Evolutionary conservation across 495 filamentous ascomycete genomes (phyloP).

Genomic region (Penicillium daleae): DNA sequence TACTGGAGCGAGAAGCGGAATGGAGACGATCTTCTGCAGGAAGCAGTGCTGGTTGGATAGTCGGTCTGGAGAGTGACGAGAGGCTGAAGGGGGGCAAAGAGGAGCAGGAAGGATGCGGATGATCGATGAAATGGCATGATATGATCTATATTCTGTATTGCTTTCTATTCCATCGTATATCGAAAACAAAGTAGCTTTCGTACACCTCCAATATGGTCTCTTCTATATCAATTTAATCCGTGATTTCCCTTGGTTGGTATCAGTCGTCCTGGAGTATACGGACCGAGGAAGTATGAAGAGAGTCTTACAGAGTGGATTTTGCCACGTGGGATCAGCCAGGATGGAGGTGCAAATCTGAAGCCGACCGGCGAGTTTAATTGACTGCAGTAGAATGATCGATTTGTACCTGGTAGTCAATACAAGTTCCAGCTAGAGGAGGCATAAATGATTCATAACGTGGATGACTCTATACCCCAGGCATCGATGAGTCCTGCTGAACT

Average conservation of each 20-base stretch:
- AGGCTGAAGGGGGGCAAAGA: background rate
- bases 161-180: background rate
- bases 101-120: background rate
- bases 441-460: background rate
- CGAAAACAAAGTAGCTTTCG: background rate
- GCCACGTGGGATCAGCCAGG: conserved; percentile 31
- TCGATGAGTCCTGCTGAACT: background rate
- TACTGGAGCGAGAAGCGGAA: background rate
- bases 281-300: conserved; percentile 1
- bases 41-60: conserved; percentile 1
- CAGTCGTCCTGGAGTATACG: background rate
- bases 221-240: background rate
- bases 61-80: conserved; percentile 6
- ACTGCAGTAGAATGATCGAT: no score
- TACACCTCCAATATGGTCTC: background rate
- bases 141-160: background rate
- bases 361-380: background rate
- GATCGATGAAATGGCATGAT: background rate
- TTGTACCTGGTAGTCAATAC: no score
- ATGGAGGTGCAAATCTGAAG: conserved; percentile 4
- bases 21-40: conserved; percentile 5
- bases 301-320: conserved; percentile 21
- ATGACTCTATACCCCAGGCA: background rate
- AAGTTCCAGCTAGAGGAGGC: background rate
- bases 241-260: no score